These are phyloP conservation scores for Cucurbita moschata DNA, from an alignment of 306 rosid genomes.

Conservation along the genomic window DNA sequence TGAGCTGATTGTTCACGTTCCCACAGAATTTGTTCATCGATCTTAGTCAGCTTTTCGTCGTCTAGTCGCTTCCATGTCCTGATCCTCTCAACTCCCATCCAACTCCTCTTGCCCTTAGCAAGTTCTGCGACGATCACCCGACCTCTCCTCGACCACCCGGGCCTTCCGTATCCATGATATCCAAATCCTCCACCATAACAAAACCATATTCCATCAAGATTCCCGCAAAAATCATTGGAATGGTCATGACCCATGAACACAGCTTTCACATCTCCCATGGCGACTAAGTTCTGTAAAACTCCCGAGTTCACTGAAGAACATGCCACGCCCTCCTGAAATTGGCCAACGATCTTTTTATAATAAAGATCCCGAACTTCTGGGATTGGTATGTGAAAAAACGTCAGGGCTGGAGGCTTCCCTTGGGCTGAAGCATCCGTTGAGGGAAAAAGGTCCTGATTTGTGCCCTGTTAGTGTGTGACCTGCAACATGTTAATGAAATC, in stretches of 20 bases:
- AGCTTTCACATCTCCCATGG: constrained; percentile 74
- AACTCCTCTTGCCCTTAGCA: constrained; percentile 34
- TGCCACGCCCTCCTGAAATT: constrained; percentile 66
- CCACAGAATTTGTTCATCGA: constrained; percentile 75
- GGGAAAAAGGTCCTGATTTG: constrained; percentile 14
- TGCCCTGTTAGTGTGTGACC: constrained; percentile 64
- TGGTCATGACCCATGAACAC: constrained; percentile 95
- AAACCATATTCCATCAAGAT: constrained; percentile 69
- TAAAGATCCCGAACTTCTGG: constrained; percentile 59
- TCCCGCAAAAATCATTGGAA: constrained; percentile 75
- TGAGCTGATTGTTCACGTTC: constrained; percentile 3
- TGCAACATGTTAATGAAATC: constrained; percentile 61
- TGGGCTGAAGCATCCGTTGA: constrained; percentile 12
- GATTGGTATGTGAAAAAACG: constrained; percentile 79
- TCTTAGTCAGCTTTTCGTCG: constrained; percentile 51
- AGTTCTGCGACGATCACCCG: constrained; percentile 61
- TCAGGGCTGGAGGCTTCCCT: constrained; percentile 32
- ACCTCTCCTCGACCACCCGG: constrained; percentile 78
- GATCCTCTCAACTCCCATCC: constrained; percentile 56
- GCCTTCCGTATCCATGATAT: constrained; percentile 74
- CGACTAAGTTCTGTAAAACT: constrained; percentile 43
- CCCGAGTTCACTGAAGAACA: constrained; percentile 68
- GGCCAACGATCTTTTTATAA: constrained; percentile 40
- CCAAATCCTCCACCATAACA: constrained; percentile 97
- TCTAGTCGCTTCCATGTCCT: constrained; percentile 87